phyloP scores from a whole-genome alignment of 345 rosid genomes.

The Hibiscus mutabilis region DNA sequence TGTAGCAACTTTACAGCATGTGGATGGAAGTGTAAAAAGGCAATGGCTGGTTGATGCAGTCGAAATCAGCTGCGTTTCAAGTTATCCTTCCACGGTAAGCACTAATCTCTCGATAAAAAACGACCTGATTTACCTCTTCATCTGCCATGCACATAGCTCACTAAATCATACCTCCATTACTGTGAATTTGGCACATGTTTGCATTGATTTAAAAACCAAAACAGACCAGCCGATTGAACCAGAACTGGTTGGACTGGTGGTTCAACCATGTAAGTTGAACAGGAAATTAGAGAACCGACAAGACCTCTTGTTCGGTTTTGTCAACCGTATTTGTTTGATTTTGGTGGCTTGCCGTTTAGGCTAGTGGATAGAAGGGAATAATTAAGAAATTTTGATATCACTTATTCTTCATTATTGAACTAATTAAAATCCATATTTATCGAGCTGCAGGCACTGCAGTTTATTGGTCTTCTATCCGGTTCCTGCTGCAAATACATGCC shows the following conservation, averaged over 20 bases:
- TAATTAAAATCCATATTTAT: slow-evolving; percentile 1
- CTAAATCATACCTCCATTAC: not conserved
- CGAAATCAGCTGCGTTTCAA: slow-evolving; percentile 80
- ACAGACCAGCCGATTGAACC: not conserved
- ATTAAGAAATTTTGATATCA: not conserved
- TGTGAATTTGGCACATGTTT: not conserved
- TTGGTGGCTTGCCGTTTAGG: slow-evolving; percentile 1
- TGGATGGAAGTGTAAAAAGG: slow-evolving; percentile 66
- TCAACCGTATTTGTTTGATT: not conserved
- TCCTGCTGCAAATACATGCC: slow-evolving; percentile 91
- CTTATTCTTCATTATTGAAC: not conserved
- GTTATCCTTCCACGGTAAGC: slow-evolving; percentile 76
- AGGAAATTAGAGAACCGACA: too few relatives aligned
- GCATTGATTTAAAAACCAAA: not conserved
- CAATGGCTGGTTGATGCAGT: slow-evolving; percentile 81
- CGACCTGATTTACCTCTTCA: not conserved
- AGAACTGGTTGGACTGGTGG: not conserved
- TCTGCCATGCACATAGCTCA: not conserved
- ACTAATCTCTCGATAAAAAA: not conserved
- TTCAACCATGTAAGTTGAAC: not conserved
- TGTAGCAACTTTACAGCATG: slow-evolving; percentile 54
- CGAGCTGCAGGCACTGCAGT: slow-evolving; percentile 50
- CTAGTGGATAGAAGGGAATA: not conserved
- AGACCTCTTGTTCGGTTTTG: not conserved
- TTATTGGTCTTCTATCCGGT: slow-evolving; percentile 67